phyloP scores from a whole-genome alignment of 495 filamentous ascomycete species.

The Jackrogersella minutella region DNA sequence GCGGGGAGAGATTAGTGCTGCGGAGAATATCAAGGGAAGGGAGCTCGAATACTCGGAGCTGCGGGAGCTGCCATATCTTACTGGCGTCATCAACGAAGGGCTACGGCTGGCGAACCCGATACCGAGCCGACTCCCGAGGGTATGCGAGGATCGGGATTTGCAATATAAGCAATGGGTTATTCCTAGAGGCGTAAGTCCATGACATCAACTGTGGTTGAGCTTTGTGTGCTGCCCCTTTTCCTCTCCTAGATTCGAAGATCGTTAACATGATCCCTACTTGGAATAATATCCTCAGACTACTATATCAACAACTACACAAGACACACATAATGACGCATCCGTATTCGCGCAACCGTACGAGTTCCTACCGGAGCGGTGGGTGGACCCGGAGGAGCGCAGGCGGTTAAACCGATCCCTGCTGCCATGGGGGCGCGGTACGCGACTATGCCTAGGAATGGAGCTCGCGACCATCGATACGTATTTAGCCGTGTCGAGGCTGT shows the following conservation, averaged over 20 bases:
- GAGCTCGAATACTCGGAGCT: conserved; percentile 37
- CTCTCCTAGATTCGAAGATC: neutral
- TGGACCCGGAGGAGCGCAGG: conserved; percentile 44
- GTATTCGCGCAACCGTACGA: conserved; percentile 48
- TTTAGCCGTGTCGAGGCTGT: conserved; percentile 46
- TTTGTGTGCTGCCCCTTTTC: too few species aligned
- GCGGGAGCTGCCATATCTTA: conserved; percentile 50
- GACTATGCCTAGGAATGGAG: conserved; percentile 57
- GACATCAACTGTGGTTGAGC: too few species aligned
- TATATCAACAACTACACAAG: conserved; percentile 39
- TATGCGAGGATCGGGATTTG: conserved; percentile 52
- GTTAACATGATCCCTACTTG: neutral
- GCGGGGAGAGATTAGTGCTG: conserved; percentile 41
- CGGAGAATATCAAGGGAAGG: conserved; percentile 20
- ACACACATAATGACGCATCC: conserved; percentile 50
- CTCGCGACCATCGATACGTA: conserved; percentile 59
- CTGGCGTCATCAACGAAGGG: conserved; percentile 51
- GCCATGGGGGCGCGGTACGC: conserved; percentile 55
- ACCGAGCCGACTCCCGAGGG: conserved; percentile 50
- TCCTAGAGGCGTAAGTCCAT: conserved; percentile 40
- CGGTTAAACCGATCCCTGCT: conserved; percentile 53
- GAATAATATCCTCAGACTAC: conserved; percentile 19
- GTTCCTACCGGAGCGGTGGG: conserved; percentile 60
- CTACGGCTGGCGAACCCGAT: conserved; percentile 55
- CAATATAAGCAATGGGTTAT: conserved; percentile 47